Conservation (phyloP, 2,329 filamentous ascomycete genomes). For the Venturia nashicola region DNA sequence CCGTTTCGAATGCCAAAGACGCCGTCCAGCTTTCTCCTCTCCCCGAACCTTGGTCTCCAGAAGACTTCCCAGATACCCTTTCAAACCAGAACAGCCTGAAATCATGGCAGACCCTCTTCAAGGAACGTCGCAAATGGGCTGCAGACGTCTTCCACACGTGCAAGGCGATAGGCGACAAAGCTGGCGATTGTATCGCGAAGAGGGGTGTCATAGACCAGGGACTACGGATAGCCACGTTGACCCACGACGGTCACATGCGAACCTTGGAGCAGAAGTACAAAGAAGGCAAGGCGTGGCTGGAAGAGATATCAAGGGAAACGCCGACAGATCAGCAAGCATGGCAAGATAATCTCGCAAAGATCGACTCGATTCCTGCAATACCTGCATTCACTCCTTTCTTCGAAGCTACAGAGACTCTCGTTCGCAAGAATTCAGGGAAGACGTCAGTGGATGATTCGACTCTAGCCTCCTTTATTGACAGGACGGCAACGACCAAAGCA, state of each 20-base stretch:
- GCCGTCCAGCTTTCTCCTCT: slow-evolving; percentile 41
- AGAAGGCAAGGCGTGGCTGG: slow-evolving; percentile 60
- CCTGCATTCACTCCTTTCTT: slow-evolving; percentile 43
- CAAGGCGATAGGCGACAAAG: slow-evolving; percentile 47
- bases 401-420: slow-evolving; percentile 31
- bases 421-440: slow-evolving; percentile 25
- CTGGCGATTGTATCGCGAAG: slow-evolving; percentile 56
- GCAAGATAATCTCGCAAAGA: slow-evolving; percentile 55
- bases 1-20: slow-evolving; percentile 33
- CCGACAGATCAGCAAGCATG: slow-evolving; percentile 50
- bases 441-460: slow-evolving; percentile 47
- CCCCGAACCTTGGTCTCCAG: slow-evolving; percentile 46
- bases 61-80: slow-evolving; percentile 64
- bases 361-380: slow-evolving; percentile 53
- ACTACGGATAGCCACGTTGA: slow-evolving; percentile 74
- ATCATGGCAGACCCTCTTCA: slow-evolving; percentile 84
- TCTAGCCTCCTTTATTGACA: slow-evolving; percentile 48
- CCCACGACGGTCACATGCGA: slow-evolving; percentile 64
- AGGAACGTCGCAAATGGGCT: slow-evolving; percentile 70
- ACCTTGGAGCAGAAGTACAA: slow-evolving; percentile 58
- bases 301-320: slow-evolving; percentile 56
- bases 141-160: slow-evolving; percentile 58
- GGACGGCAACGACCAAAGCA: slow-evolving; percentile 59
- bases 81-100: slow-evolving; percentile 66
- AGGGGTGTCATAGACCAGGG: slow-evolving; percentile 68